Base-by-base conservation (phyloP, 306 rosid species). In the Pyrus pyrifolia region DNA sequence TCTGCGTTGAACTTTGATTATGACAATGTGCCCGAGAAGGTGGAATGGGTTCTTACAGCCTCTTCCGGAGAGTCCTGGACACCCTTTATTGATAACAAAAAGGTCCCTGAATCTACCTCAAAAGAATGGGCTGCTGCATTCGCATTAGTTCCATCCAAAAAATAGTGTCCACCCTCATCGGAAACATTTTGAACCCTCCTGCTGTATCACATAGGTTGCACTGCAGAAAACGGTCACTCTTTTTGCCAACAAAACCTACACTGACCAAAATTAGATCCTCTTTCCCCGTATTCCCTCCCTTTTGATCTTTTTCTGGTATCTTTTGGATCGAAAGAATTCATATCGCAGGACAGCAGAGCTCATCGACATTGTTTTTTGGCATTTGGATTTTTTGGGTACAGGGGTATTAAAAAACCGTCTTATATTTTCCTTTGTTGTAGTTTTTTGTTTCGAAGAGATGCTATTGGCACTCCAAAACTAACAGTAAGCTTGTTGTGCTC, bases 11-110 rank as follows among this genome's bases (percentile, higher is more conserved):
- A 86, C 79, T 86, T 86, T 38, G 84, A 88, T 76, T 85, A 74
- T 72, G 27, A 14, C 22, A 70, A 80, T 53, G 91, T 79, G 57
- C 89, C 91, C 1, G 86, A 80, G 61, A 86, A 81, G 73, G 91
- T 88, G 1, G 76, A 77, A 64, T 88, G 91, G 91, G 86, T 86
- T 83, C 86, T 88, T 69, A 58, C 87, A 27, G 89, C 79, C 68
- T 67, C 71, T 62, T 27, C 88, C 49, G 38, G 67, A 27, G 85
- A 78, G 18, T 75, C 85, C 10, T 88, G 89, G 91, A 80, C 85
- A n/a, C 89, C 91, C 25, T 88, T 42, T 33, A 69, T 83, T 4
- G 80, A 64, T 31, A 80, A 78, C 14, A 72, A 74, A 49, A 83
- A 79, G 64, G 86, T 88, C 27, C 60, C 88, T 0, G 82, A 83